These are phyloP conservation scores for Solanum medicagineum DNA, from an alignment of 257 asterid species.

Conservation along the genomic window DNA sequence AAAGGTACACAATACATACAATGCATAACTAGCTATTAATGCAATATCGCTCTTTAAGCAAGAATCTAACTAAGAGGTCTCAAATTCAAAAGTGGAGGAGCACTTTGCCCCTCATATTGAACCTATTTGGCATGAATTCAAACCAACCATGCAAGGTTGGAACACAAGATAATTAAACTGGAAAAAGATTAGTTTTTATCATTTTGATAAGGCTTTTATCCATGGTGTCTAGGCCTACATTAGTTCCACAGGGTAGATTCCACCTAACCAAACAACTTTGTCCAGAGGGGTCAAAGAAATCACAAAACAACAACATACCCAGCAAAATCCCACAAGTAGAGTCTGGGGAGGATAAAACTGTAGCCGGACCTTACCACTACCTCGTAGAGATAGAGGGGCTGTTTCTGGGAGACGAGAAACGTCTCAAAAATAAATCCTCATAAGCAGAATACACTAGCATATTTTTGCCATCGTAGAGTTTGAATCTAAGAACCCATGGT, in stretches of 20 bases:
- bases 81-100: not conserved
- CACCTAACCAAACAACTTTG: not conserved
- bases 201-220: not conserved
- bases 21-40: not conserved
- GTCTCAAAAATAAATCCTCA: no score
- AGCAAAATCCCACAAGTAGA: no score
- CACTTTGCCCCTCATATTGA: no score
- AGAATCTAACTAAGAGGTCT: not conserved
- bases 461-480: not conserved
- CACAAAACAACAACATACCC: no score
- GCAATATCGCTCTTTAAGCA: not conserved
- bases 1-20: constrained; percentile 11
- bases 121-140: no score
- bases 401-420: no score
- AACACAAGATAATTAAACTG: not conserved
- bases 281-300: not conserved
- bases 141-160: not conserved
- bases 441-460: not conserved
- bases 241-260: not conserved
- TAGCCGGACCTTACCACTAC: no score
- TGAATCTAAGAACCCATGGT: not conserved
- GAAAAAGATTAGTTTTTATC: not conserved
- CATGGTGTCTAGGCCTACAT: not conserved
- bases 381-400: no score
- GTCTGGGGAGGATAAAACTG: no score